phyloP scores from a whole-genome alignment of 257 asterid species.

The Euphrasia confusa region DNA sequence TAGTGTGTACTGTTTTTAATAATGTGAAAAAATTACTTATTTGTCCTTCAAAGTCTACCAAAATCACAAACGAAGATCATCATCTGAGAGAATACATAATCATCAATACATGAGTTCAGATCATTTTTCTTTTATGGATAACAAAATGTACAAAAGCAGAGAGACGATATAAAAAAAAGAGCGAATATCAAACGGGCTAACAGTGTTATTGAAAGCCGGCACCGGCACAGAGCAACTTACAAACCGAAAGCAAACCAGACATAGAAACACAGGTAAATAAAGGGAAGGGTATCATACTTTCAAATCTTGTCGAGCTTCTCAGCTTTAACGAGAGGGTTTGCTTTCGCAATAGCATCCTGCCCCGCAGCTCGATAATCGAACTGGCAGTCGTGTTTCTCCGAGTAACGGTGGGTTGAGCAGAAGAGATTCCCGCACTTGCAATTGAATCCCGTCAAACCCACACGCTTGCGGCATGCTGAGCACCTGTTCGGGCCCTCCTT shows the following conservation, averaged over 20 bases:
- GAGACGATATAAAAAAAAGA: slow-evolving; percentile 12
- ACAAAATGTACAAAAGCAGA: neutral
- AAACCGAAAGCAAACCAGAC: slow-evolving; percentile 31
- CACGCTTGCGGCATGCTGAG: slow-evolving; percentile 48
- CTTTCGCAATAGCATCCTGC: too few relatives aligned
- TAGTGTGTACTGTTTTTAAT: too few relatives aligned
- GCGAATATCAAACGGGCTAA: slow-evolving; percentile 14
- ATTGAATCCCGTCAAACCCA: slow-evolving; percentile 51
- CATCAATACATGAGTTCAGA: neutral
- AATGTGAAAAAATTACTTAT: too few relatives aligned
- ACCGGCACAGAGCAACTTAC: slow-evolving; percentile 37
- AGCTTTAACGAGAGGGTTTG: too few relatives aligned
- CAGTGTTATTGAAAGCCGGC: slow-evolving; percentile 28
- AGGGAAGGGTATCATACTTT: slow-evolving; percentile 18
- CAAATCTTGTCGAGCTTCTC: too few relatives aligned
- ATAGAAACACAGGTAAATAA: slow-evolving; percentile 25
- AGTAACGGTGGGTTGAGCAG: slow-evolving; percentile 54
- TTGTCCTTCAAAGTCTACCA: too few relatives aligned
- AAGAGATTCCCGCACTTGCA: slow-evolving; percentile 53
- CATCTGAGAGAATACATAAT: neutral
- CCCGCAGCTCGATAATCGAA: slow-evolving; percentile 45
- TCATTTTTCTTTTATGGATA: neutral
- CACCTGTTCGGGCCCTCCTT: slow-evolving; percentile 52
- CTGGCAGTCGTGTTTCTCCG: slow-evolving; percentile 56
- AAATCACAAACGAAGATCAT: neutral